Percentiles rank a stretch among this genome's conserved stretches.
phyloP scores from a whole-genome alignment of 169 alveolate species.

The Eimeria praecox region DNA sequence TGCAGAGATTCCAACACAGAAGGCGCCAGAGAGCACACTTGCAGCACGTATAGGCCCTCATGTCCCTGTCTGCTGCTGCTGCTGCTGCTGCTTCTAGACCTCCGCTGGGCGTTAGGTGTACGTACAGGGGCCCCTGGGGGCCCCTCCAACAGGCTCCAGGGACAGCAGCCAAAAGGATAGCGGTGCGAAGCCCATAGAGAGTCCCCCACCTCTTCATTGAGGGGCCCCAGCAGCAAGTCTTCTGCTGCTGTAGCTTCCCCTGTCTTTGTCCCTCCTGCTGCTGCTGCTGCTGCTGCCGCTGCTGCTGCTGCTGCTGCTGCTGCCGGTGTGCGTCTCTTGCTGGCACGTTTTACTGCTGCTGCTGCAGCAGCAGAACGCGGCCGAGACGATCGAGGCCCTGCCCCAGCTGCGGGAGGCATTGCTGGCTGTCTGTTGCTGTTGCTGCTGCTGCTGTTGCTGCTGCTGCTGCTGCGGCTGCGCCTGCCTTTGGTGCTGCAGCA shows the following conservation, averaged over 20 bases:
- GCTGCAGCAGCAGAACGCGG: conserved; percentile 4
- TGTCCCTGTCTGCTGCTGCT: conserved; percentile 1
- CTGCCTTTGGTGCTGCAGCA: background rate
- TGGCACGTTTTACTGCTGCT: background rate
- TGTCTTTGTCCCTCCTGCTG: background rate
- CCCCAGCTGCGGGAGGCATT: background rate
- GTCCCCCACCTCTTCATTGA: background rate
- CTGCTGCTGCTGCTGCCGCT: conserved; percentile 51
- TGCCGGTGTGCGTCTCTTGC: background rate
- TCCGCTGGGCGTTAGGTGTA: background rate
- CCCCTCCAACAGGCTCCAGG: background rate
- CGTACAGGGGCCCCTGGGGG: conserved; percentile 26
- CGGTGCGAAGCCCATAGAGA: background rate
- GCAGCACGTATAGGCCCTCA: conserved; percentile 21
- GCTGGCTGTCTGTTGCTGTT: background rate
- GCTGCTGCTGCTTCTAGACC: background rate
- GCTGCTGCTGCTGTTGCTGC: background rate
- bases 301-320: conserved; percentile 48
- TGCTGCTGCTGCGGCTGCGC: conserved; percentile 1
- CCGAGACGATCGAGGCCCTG: background rate
- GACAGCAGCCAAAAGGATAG: conserved; percentile 17
- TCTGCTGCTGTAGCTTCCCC: background rate
- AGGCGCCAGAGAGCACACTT: background rate
- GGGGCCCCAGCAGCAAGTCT: conserved; percentile 44
- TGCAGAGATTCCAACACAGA: background rate